Evolutionary conservation across 2,329 filamentous ascomycete genomes (phyloP).

Genomic region (Trichophyton schoenleinii): DNA sequence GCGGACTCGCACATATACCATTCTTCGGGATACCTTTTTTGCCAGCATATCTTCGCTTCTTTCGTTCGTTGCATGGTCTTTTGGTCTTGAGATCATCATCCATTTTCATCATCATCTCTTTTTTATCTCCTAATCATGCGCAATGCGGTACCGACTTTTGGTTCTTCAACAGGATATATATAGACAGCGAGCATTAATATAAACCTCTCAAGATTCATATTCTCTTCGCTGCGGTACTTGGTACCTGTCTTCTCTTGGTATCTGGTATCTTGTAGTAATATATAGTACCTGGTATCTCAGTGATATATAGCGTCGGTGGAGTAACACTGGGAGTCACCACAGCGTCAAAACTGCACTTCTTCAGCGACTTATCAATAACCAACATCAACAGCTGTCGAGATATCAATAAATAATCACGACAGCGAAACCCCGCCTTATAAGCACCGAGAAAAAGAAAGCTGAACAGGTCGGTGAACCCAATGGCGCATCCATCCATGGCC

Average conservation of each 20-base stretch:
- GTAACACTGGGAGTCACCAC: too few species aligned
- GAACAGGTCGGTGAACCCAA: not conserved
- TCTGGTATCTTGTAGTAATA: too few species aligned
- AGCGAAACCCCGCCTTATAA: not conserved
- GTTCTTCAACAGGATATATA: slow-evolving; percentile 2
- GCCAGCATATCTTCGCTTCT: not conserved
- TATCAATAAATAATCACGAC: not conserved
- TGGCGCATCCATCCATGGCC: not conserved
- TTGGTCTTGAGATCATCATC: not conserved
- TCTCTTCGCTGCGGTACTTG: not conserved
- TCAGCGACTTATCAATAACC: not conserved
- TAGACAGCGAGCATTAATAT: slow-evolving; percentile 2
- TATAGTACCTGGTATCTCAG: too few species aligned
- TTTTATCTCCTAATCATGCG: slow-evolving; percentile 1
- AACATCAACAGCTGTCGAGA: not conserved
- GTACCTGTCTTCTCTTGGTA: not conserved
- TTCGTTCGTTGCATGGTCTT: not conserved
- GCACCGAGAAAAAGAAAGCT: not conserved
- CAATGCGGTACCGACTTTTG: not conserved
- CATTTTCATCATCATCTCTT: not conserved
- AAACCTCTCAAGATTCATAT: not conserved
- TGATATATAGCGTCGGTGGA: too few species aligned
- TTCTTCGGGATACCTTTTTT: not conserved
- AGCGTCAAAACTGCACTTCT: too few species aligned
- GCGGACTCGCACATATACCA: not conserved